Evolutionary conservation across 2,329 filamentous ascomycete genomes (phyloP), one percentile per base, ranked within the genome.

Genomic region (Pezicula carpinea): DNA sequence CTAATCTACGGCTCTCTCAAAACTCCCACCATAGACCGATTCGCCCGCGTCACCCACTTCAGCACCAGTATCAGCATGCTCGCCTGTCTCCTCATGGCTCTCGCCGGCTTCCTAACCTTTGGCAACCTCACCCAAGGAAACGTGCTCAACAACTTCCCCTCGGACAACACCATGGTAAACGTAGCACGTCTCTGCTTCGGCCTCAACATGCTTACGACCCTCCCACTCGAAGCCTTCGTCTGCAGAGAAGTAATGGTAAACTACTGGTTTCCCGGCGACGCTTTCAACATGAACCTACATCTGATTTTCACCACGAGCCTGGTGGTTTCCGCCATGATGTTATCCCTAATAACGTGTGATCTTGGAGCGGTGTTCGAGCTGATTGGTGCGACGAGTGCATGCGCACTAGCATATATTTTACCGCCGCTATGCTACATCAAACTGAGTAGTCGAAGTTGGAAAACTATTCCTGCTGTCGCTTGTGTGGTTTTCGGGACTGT

Each of bases 181-280:
- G 77, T 99, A 49, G 93, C 93, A 18, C 85, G 93, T 44, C 77
- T 99, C 43, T 96, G 89, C 69, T 97, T 99, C 64, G 93, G 93
- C 2, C 79, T 99, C 56, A 99, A 99, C 75, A 99, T 99, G 93
- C 82, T 99, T 60, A 96, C 93, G 13, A 97, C 93, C 2, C 75
- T 99, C 31, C 93, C 93, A 0, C 83, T 99, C 50, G 93, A 99
- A 73, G 91, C 90, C 14, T 99, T 99, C 66, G 93, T 99, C 46
- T 99, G 93, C 68, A 82, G 93, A 61, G 93, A 96, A 68, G 91
- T 96, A 53, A 95, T 96, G 88, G 80, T 89, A 57, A 90, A 89
- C 53, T 96, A 95, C 68, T 84, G 75, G 63, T 83, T 76, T 59
- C 79, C 78, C 1, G 74, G 50, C 4, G 55, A 62, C 31, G 85